Base-by-base conservation (phyloP, 768 basidiomycete genomes). In the Mycena latifolia region DNA sequence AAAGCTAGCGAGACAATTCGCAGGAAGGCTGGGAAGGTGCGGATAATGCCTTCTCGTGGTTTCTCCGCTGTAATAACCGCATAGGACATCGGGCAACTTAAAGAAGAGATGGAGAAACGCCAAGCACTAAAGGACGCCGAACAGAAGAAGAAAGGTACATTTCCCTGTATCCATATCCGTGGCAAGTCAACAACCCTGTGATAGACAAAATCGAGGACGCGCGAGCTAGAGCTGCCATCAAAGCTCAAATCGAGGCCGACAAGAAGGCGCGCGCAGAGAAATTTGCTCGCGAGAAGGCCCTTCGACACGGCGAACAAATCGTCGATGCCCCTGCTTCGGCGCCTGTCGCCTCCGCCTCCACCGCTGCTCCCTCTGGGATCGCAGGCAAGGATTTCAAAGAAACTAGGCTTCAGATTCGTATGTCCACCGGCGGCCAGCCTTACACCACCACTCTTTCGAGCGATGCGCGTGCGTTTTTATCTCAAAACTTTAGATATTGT, bases 181-280 rank as follows among this genome's bases (percentile, higher is more conserved):
- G n/a, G 17, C 35, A 29, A 39, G 29, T 55, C 8, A 31, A 28
- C 1, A 41, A 33, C 15, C 41, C 1, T 50, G 3, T n/a, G 18
- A 27, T 73, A 96, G 97, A 98, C 73, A 99, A 98, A 80, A 74
- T 94, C 43, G 93, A 92, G 55, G 97, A 99, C 53, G 89, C 90
- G 14, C 90, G 89, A 72, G 96, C 95, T 2, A 89, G 82, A 67
- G 94, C 93, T 4, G 92, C 93, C 0, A 83, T 98, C 74, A 95
- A 95, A 75, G 94, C 92, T 0, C 96, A 98, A 76, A 98, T 98
- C 69, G 96, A 96, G 77, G 93, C 91, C 0, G 96, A 98, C 82
- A 99, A 96, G 80, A 87, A 88, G 56, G 91, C 88, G 11, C 89
- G 97, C 22, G 94, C 94, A 0, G 95, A 92, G 74, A 96, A 93